These are phyloP conservation scores for Clavispora carvajalis DNA, from an alignment of 805 yeast species.

Conservation along the genomic window DNA sequence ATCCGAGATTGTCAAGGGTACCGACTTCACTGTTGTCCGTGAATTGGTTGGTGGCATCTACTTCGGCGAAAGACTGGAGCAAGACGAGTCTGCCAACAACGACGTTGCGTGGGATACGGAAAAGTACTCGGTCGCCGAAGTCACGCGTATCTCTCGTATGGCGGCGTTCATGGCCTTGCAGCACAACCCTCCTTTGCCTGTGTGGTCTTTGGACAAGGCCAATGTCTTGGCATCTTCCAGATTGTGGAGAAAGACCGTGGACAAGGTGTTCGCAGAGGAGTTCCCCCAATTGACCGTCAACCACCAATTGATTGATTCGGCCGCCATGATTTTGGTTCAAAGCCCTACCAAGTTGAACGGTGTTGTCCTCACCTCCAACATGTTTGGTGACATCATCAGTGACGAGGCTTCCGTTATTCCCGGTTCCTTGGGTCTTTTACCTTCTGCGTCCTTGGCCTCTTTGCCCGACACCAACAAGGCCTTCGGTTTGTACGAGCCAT, in stretches of 20 bases:
- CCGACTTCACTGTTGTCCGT: slow-evolving; percentile 89
- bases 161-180: slow-evolving; percentile 96
- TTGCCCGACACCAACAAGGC: slow-evolving; percentile 92
- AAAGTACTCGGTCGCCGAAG: slow-evolving; percentile 85
- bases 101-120: slow-evolving; percentile 94
- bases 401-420: slow-evolving; percentile 98
- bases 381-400: slow-evolving; percentile 97
- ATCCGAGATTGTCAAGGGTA: slow-evolving; percentile 79
- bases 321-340: slow-evolving; percentile 96
- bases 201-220: slow-evolving; percentile 97
- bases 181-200: slow-evolving; percentile 86
- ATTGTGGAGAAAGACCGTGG: slow-evolving; percentile 93
- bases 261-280: slow-evolving; percentile 75
- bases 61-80: slow-evolving; percentile 94
- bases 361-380: slow-evolving; percentile 85
- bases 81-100: slow-evolving; percentile 55
- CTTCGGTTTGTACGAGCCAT: slow-evolving; percentile 95
- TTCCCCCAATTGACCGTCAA: slow-evolving; percentile 84
- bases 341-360: slow-evolving; percentile 90
- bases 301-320: slow-evolving; percentile 96
- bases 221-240: slow-evolving; percentile 95
- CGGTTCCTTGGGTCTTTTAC: slow-evolving; percentile 92
- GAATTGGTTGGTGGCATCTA: slow-evolving; percentile 98
- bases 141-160: slow-evolving; percentile 94
- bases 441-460: slow-evolving; percentile 95